Percentiles rank a stretch among this genome's conserved stretches.
phyloP scores from a whole-genome alignment of 192 early-diverging fungal species.

The Coemansia sp. region DNA sequence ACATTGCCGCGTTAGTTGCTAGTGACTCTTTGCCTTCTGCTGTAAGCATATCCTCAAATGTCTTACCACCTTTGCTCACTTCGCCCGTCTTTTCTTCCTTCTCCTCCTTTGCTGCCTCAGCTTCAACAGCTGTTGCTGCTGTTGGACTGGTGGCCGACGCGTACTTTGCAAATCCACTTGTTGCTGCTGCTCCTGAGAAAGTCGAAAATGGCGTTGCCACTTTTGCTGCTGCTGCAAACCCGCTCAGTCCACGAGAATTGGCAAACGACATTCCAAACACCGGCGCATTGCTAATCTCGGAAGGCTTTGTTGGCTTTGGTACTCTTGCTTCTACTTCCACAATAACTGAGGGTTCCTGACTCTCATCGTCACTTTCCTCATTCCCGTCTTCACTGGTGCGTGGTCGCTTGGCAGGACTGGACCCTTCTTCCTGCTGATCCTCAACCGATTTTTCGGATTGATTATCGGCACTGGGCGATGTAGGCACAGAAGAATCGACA shows the following conservation, averaged over 20 bases:
- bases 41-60: constrained; percentile 45
- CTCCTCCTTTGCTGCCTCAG: constrained; percentile 3
- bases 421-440: constrained; percentile 4
- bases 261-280: constrained; percentile 33
- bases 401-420: constrained; percentile 49
- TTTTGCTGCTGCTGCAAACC: constrained; percentile 43
- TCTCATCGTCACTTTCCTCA: constrained; percentile 13
- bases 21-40: constrained; percentile 35
- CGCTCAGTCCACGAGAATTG: constrained; percentile 17
- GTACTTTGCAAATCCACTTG: constrained; percentile 48
- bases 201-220: constrained; percentile 27
- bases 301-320: constrained; percentile 9
- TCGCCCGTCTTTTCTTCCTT: background rate
- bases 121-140: constrained; percentile 3
- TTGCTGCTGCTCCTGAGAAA: constrained; percentile 10
- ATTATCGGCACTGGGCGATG: background rate
- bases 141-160: constrained; percentile 16
- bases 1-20: constrained; percentile 22
- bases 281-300: constrained; percentile 5
- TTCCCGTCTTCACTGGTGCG: constrained; percentile 41
- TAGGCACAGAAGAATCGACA: background rate
- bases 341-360: background rate
- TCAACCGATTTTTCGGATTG: background rate
- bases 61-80: background rate
- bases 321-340: constrained; percentile 1